Evolutionary conservation across 768 basidiomycete genomes (phyloP), one percentile per base, ranked within the genome.

Genomic region (Leucocoprinus sp.): DNA sequence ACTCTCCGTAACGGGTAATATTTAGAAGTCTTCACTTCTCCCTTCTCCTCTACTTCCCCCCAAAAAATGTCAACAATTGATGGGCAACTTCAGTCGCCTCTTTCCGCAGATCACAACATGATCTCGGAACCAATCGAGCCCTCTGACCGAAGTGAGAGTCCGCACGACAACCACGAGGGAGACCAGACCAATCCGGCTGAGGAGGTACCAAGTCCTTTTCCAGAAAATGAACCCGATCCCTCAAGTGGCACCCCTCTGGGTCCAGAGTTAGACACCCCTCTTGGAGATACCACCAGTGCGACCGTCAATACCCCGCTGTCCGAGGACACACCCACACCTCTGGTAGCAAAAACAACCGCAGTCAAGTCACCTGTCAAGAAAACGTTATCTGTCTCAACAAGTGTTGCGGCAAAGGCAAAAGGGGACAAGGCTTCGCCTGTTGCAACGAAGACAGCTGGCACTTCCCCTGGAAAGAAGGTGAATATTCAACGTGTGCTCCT

Each of bases 401-500:
- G 68, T 47, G 52, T 65, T 33, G 54, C 67, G 19, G 64, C 61
- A 41, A 83, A 78, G 64, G 48, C 67, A 18, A 67, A 67, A 41
- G 71, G 64, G 53, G 67, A 64, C 24, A 69, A 41, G 46, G 34
- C 46, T 23, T 15, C 44, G 22, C 29, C 35, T 36, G 24, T 24
- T 18, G 23, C 36, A 17, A 14, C 33, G 12, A 48, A 36, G 34
- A 35, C 46, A 35, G 33, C 46, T 48, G 34, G 46, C 33, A 62
- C 74, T 33, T 74, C 78, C 15, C 71, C 76, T 45, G 80, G 80
- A 37, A 89, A 84, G 68, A 87, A 82, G 75, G 87, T 82, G 35
- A 43, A 57, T 49, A 12, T 12, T 39, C 40, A 29, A 37, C 34
- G 42, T 52, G 43, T 23, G 31, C 50, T 15, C 8, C 18, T 39